Evolutionary conservation across 345 rosid genomes (phyloP).

Genomic region (Eucalyptus tenuipes): DNA sequence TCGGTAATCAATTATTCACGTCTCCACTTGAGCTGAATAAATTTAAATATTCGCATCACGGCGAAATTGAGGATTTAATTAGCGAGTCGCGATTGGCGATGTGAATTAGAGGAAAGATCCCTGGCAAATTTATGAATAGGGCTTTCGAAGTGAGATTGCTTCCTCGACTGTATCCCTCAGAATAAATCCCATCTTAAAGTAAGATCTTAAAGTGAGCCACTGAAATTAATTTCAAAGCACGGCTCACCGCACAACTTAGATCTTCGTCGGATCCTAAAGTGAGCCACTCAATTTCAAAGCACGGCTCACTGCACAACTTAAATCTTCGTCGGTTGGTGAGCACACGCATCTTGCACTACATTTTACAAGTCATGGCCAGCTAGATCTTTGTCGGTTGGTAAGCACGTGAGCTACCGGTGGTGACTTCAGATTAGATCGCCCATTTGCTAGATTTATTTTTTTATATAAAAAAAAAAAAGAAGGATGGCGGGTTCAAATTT

Average conservation of each 20-base stretch:
- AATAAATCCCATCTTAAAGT: fast-evolving
- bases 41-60: background rate
- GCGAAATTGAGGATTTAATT: background rate
- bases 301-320: too few relatives aligned
- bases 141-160: fast-evolving
- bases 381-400: too few relatives aligned
- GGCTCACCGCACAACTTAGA: too few relatives aligned
- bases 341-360: fast-evolving
- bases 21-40: background rate
- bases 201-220: fast-evolving
- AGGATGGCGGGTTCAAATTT: background rate
- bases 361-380: background rate
- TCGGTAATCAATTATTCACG: background rate
- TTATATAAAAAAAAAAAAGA: too few relatives aligned
- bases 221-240: background rate
- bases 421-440: background rate
- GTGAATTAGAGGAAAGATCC: fast-evolving
- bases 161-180: fast-evolving
- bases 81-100: fast-evolving
- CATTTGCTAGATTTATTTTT: background rate
- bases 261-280: fast-evolving
- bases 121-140: fast-evolving
- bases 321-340: fast-evolving
- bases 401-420: too few relatives aligned
- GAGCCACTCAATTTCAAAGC: background rate